phyloP scores from a whole-genome alignment of 2,329 filamentous ascomycete species.

The Pyricularia sp. region DNA sequence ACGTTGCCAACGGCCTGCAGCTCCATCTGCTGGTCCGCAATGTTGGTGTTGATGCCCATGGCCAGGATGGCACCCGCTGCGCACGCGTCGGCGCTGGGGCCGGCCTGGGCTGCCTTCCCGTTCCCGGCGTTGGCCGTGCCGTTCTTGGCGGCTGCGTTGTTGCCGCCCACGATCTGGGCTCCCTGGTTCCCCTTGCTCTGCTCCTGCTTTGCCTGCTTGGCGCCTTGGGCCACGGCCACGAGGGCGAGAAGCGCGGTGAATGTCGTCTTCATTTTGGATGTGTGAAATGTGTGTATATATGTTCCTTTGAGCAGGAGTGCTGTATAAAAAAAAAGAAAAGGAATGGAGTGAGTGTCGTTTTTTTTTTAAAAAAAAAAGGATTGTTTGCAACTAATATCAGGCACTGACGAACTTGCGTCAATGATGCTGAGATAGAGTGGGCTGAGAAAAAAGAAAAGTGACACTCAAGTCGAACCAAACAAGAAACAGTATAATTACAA shows the following conservation, averaged over 20 bases:
- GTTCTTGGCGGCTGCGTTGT: not conserved
- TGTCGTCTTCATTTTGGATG: not conserved
- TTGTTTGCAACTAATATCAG: not conserved
- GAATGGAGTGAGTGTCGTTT: not conserved
- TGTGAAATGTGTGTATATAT: not conserved
- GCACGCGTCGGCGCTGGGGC: slow-evolving; percentile 7
- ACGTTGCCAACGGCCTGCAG: slow-evolving; percentile 10
- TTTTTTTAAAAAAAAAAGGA: not conserved
- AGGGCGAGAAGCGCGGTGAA: not conserved
- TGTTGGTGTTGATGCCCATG: slow-evolving; percentile 15
- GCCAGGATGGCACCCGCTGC: slow-evolving; percentile 13
- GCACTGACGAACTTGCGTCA: not conserved
- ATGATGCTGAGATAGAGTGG: not conserved
- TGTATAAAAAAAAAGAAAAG: too few relatives aligned
- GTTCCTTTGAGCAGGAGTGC: not conserved
- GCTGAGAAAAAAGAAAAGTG: not conserved
- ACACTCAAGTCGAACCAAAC: not conserved
- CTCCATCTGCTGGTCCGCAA: slow-evolving; percentile 15
- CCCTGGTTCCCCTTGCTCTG: not conserved
- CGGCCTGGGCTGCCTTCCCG: not conserved
- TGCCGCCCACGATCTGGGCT: too few relatives aligned
- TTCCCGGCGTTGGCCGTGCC: not conserved
- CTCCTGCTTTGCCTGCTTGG: not conserved
- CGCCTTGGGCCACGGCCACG: not conserved
- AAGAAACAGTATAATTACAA: not conserved